phyloP scores from a whole-genome alignment of 2,329 filamentous ascomycete genomes.

The Apiospora aurea region DNA sequence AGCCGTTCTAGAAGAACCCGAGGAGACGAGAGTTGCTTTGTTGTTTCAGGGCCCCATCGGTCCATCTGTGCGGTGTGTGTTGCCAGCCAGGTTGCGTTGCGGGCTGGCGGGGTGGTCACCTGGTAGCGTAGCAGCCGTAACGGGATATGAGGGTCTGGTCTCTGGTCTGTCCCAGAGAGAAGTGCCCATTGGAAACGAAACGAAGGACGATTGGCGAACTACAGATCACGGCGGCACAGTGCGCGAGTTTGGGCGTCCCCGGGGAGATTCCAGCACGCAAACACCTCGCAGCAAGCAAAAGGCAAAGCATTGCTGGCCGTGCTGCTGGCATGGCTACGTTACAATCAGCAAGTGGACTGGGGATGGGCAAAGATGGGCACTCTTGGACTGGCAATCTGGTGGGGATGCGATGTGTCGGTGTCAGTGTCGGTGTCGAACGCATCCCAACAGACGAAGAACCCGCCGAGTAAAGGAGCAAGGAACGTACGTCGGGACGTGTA shows the following conservation, averaged over 20 bases:
- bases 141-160: not conserved
- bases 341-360: not conserved
- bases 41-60: not conserved
- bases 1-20: conserved; percentile 8
- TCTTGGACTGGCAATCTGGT: not conserved
- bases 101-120: not conserved
- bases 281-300: not conserved
- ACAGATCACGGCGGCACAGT: not conserved
- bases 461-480: conserved; percentile 2
- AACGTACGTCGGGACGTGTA: not conserved
- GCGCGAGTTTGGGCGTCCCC: not conserved
- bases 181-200: conserved; percentile 1
- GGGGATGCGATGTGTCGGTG: not conserved
- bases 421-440: not conserved
- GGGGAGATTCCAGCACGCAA: not conserved
- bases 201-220: not conserved
- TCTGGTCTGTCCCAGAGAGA: not conserved
- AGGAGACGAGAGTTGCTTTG: not conserved
- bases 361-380: not conserved
- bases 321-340: not conserved
- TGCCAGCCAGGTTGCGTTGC: not conserved
- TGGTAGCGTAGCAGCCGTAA: no score
- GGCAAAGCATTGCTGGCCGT: not conserved
- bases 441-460: not conserved
- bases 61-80: no score